Evolutionary conservation across 495 filamentous ascomycete genomes (phyloP).

Genomic region (Lasiosphaeris hirsuta): DNA sequence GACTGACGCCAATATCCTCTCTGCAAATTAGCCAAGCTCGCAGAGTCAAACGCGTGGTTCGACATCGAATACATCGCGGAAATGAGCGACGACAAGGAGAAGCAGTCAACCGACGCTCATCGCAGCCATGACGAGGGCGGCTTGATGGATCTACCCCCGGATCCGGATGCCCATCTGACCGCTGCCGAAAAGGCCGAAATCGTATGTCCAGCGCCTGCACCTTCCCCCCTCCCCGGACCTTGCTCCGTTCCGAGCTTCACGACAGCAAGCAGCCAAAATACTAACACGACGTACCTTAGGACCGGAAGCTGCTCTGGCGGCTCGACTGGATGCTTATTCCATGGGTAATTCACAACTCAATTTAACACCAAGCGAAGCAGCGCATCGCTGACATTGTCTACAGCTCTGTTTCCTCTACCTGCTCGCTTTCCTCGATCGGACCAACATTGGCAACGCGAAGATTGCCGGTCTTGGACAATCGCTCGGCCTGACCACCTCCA

Average conservation of each 20-base stretch:
- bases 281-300: conserved; percentile 41
- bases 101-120: conserved; percentile 29
- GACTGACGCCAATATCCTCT: background rate
- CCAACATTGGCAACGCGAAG: conserved; percentile 87
- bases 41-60: background rate
- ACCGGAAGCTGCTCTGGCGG: conserved; percentile 64
- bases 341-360: conserved; percentile 47
- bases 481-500: conserved; percentile 52
- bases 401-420: conserved; percentile 80
- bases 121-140: conserved; percentile 26
- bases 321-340: conserved; percentile 70
- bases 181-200: conserved; percentile 63
- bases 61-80: conserved; percentile 19
- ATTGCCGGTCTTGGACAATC: conserved; percentile 67
- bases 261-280: background rate
- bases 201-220: conserved; percentile 42
- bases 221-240: background rate
- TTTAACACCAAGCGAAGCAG: background rate
- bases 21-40: conserved; percentile 1
- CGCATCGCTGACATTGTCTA: background rate
- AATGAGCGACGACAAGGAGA: conserved; percentile 29
- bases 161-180: conserved; percentile 67
- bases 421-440: conserved; percentile 77
- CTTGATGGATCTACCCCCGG: conserved; percentile 29
- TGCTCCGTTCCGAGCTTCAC: background rate